Percentiles rank a stretch among this genome's conserved stretches.
Evolutionary conservation across 1,139 yeast genomes (phyloP).

Genomic region (Diutina sp.): DNA sequence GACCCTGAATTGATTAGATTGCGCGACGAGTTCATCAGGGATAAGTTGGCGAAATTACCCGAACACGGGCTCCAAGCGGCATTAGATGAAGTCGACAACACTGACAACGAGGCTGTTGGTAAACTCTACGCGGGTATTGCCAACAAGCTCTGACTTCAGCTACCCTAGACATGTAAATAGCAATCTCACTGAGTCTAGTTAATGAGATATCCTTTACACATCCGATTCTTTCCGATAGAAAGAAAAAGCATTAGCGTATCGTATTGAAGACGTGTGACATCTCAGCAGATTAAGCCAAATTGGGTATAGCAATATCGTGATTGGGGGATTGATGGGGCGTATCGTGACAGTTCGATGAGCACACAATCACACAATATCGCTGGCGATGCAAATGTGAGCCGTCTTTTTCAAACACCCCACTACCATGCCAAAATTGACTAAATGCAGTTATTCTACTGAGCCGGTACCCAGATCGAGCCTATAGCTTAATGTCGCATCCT

Average conservation of each 20-base stretch:
- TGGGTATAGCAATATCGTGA: neutral
- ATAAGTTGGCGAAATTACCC: constrained; percentile 18
- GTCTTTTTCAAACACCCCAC: neutral
- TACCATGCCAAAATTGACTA: neutral
- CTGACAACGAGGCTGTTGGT: constrained; percentile 10
- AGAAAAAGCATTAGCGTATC: too few species aligned
- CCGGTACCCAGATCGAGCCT: neutral
- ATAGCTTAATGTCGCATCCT: neutral
- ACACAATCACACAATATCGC: neutral
- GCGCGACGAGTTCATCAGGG: constrained; percentile 15
- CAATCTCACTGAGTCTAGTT: neutral
- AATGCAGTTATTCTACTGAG: neutral
- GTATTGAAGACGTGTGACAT: neutral
- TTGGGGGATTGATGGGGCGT: neutral
- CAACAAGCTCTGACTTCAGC: neutral
- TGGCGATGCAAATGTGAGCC: neutral
- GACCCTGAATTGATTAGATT: constrained; percentile 13
- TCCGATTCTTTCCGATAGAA: too few species aligned
- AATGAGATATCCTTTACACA: neutral
- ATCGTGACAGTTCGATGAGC: neutral
- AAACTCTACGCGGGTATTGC: constrained; percentile 4
- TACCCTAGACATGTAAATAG: neutral
- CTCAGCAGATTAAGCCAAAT: neutral
- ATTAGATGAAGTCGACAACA: constrained; percentile 11
- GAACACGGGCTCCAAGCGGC: constrained; percentile 20